Base-by-base conservation (phyloP, 345 rosid genomes). In the Bruguiera gymnorhiza region DNA sequence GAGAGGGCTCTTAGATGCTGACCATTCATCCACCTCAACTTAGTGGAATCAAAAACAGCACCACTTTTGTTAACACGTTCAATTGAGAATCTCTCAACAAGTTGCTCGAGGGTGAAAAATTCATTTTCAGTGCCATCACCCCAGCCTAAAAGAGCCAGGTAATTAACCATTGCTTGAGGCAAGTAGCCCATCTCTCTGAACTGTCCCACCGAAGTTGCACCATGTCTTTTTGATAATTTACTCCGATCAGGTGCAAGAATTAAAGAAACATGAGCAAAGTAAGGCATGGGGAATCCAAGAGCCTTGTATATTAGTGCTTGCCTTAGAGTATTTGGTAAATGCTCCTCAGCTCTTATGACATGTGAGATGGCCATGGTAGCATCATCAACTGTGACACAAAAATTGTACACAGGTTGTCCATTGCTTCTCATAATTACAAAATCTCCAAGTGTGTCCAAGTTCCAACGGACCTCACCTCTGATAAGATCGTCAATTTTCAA, bases 51-150 rank as follows among this genome's bases (percentile, higher is more conserved):
- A 68, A 93, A 93, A 71, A 91, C 63, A 1, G 97, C 97, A 20
- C 98, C 98, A 68, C 88, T 83, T 83, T 89, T 93, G 84, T 91
- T 89, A 65, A 93, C 96, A 51, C 96, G 97, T 8, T 73, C 88
- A 65, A 93, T 84, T 5, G 96, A 73, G 85, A 93, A 93, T 54
- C 83, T 89, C 74, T 91, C 89, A 83, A 93, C 98, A 69, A 94
- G 95, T 72, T 94, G 81, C 62, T 88, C 75, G 5, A 94, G 90
- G 21, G 90, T 80, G 83, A 84, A 94, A 84, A 94, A 89, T 79
- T 94, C 98, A 80, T 94, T 88, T 70, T 94, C 97, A 32, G 97
- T 94, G 77, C 97, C 97, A 69, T 94, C 97, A n/a, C 98, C 98
- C 98, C 96, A 94, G 55, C 97, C 97, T 77, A 94, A 77, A 74